Percentiles rank a stretch among this genome's conserved stretches.
These are phyloP conservation scores for Mortierella sp. DNA, from an alignment of 371 early-diverging fungal species.

Conservation along the genomic window DNA sequence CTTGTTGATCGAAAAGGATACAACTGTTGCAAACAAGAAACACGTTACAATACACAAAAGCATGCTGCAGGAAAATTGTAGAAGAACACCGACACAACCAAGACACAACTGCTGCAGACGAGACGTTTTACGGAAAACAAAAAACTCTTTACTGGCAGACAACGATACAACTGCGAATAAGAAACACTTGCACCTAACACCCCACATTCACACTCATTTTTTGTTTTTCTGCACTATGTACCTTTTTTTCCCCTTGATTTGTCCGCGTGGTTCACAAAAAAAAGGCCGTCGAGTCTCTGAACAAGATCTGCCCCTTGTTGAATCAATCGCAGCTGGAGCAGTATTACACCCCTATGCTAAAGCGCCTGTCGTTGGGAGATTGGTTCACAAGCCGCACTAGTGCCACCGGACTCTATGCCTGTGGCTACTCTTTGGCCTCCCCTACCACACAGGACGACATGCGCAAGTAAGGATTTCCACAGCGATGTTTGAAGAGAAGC, in stretches of 20 bases:
- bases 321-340: slow-evolving; percentile 87
- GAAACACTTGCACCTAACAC: background rate
- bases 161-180: background rate
- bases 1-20: no score
- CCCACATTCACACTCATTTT: background rate
- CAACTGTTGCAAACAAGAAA: background rate
- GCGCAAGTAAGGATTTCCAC: slow-evolving; percentile 69
- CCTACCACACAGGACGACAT: slow-evolving; percentile 87
- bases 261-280: slow-evolving; percentile 7
- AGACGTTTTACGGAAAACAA: background rate
- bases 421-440: slow-evolving; percentile 81
- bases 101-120: no score
- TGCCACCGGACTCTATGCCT: slow-evolving; percentile 93
- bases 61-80: no score
- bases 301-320: slow-evolving; percentile 82
- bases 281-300: slow-evolving; percentile 29
- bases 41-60: background rate
- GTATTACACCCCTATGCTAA: slow-evolving; percentile 91
- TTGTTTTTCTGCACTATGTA: background rate
- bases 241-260: slow-evolving; percentile 2
- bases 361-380: slow-evolving; percentile 91
- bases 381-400: slow-evolving; percentile 98
- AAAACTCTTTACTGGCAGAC: background rate
- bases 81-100: no score
- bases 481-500: background rate